phyloP scores from a whole-genome alignment of 2,329 filamentous ascomycete genomes.

The Hymenoscyphus fructigenus region DNA sequence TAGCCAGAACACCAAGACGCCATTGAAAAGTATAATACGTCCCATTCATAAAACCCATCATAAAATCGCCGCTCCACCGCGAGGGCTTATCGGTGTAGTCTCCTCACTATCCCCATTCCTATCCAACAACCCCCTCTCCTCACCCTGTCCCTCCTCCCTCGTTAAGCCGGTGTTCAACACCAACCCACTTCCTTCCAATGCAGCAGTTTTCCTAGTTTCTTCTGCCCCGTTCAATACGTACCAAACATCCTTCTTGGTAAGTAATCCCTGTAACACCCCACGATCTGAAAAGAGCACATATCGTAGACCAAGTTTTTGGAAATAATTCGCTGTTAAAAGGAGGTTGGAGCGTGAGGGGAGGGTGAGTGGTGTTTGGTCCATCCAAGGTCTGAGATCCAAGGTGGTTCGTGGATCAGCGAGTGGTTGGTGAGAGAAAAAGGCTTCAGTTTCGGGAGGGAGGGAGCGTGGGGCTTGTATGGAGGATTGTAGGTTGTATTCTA shows the following conservation, averaged over 20 bases:
- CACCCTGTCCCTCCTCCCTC: conserved; percentile 42
- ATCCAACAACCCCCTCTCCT: conserved; percentile 46
- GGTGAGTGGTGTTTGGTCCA: conserved; percentile 97
- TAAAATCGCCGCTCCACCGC: conserved; percentile 27
- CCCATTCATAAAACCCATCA: conserved; percentile 16
- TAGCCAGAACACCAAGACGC: neutral
- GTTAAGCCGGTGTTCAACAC: conserved; percentile 39
- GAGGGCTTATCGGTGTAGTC: conserved; percentile 23
- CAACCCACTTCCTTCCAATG: conserved; percentile 34
- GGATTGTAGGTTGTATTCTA: conserved; percentile 74
- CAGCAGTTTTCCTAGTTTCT: conserved; percentile 49
- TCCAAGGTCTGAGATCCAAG: conserved; percentile 92
- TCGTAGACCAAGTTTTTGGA: conserved; percentile 87
- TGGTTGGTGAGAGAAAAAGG: conserved; percentile 81
- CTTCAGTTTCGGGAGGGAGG: conserved; percentile 70
- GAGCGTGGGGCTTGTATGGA: conserved; percentile 56
- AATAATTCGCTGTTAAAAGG: conserved; percentile 86
- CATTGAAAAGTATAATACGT: neutral
- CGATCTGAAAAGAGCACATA: conserved; percentile 87
- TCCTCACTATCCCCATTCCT: conserved; percentile 35
- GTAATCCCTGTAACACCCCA: conserved; percentile 76
- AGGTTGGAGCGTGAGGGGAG: conserved; percentile 74
- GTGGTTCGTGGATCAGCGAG: conserved; percentile 74
- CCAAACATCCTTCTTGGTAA: conserved; percentile 98
- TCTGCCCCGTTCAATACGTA: conserved; percentile 81